Conservation (phyloP, 371 early-diverging fungal species). For the Conidiobolus incongruus region DNA sequence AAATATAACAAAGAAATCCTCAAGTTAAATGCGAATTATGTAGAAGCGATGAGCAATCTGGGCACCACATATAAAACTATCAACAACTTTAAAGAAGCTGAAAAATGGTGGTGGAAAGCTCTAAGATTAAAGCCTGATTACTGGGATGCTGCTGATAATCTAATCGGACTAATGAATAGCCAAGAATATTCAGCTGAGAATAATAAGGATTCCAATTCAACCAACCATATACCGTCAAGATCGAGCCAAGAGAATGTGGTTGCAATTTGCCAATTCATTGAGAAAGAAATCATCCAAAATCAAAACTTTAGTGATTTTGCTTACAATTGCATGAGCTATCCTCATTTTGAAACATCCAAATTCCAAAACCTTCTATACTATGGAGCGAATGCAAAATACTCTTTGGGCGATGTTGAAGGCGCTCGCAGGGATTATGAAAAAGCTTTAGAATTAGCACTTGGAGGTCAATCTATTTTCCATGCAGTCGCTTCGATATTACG, state of each 20-base stretch:
- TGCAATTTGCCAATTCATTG: constrained; percentile 56
- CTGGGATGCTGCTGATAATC: constrained; percentile 81
- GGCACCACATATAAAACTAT: constrained; percentile 69
- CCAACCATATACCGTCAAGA: neutral
- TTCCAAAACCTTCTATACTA: constrained; percentile 60
- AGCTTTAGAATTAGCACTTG: constrained; percentile 50
- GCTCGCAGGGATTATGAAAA: constrained; percentile 55
- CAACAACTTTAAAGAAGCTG: constrained; percentile 48
- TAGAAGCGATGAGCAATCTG: constrained; percentile 81
- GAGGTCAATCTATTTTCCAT: constrained; percentile 29
- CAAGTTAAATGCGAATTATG: constrained; percentile 53
- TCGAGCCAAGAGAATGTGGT: constrained; percentile 32
- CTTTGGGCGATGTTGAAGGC: constrained; percentile 41
- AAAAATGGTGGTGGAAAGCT: constrained; percentile 69
- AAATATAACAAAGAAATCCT: constrained; percentile 61
- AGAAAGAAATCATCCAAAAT: constrained; percentile 24
- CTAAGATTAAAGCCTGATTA: constrained; percentile 66
- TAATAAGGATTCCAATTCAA: too few species aligned
- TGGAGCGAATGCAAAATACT: constrained; percentile 59
- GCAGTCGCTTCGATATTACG: constrained; percentile 14
- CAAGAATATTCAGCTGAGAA: too few species aligned
- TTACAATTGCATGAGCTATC: neutral
- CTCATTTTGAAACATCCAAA: constrained; percentile 31
- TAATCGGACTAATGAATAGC: constrained; percentile 34
- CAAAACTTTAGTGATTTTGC: constrained; percentile 6